Conservation (phyloP, 176 grass and related monocot genomes). For the Poa annua region DNA sequence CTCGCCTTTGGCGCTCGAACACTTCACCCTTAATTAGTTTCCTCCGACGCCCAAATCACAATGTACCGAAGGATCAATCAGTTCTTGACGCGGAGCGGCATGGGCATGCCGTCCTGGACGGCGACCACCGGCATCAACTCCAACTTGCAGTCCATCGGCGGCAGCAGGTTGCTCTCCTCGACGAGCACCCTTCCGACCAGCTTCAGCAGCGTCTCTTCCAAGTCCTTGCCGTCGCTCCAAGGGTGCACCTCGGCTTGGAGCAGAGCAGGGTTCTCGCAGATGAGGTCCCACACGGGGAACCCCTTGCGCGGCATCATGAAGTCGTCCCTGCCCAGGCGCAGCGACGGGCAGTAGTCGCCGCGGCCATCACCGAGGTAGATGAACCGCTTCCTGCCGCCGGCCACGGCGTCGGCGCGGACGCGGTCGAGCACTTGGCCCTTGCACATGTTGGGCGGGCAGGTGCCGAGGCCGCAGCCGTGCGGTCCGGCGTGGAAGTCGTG, state of each 20-base stretch:
- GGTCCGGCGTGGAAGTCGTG: conserved; percentile 55
- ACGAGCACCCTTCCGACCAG: conserved; percentile 52
- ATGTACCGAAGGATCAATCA: conserved; percentile 8
- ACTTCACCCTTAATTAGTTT: neutral
- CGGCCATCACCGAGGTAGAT: conserved; percentile 85
- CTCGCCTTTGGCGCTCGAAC: neutral
- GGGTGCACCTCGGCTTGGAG: conserved; percentile 77
- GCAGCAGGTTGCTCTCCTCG: conserved; percentile 15
- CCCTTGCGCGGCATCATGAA: conserved; percentile 77
- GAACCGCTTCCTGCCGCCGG: conserved; percentile 48
- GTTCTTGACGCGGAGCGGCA: conserved; percentile 71
- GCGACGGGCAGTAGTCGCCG: conserved; percentile 86
- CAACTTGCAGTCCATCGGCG: conserved; percentile 67
- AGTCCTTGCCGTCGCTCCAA: conserved; percentile 66
- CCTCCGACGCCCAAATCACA: neutral
- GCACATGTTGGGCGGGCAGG: conserved; percentile 98
- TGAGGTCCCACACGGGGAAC: conserved; percentile 80
- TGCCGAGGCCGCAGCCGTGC: conserved; percentile 66
- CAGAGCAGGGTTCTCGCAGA: conserved; percentile 49
- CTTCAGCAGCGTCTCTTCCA: conserved; percentile 55
- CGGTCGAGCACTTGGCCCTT: conserved; percentile 69
- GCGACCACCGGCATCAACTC: conserved; percentile 43
- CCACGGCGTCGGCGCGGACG: conserved; percentile 31
- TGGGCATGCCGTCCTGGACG: conserved; percentile 50
- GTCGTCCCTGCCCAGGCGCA: conserved; percentile 58